A percentile compares a stretch with the other conserved stretches of the same genome.
Conservation (phyloP, 129 eudicot species). For the Artemisia argyi region DNA sequence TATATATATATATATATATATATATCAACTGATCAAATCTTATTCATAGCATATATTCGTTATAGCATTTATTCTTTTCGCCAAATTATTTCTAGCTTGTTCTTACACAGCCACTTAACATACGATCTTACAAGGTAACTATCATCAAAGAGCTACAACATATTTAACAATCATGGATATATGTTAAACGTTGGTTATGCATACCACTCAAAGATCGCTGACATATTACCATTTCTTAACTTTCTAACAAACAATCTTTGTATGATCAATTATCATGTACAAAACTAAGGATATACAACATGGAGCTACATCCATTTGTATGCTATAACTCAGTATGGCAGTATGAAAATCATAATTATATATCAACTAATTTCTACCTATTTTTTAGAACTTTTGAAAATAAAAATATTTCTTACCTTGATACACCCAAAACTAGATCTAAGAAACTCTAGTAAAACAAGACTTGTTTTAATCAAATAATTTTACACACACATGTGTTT, state of each 20-base stretch:
- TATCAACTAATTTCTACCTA: neutral
- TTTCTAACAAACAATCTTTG: neutral
- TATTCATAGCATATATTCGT: no score
- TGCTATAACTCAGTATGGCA: neutral
- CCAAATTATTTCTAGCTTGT: no score
- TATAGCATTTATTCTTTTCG: no score
- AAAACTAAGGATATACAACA: neutral
- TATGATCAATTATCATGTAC: neutral
- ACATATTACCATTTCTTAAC: neutral
- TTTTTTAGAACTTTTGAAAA: neutral
- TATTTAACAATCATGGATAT: no score
- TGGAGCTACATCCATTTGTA: no score
- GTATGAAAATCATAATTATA: constrained; percentile 1
- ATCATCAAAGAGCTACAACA: no score
- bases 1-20: no score
- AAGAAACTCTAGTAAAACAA: neutral
- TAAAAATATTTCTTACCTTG: neutral
- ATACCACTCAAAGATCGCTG: no score
- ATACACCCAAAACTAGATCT: constrained; percentile 21
- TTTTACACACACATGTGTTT: neutral
- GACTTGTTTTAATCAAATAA: neutral
- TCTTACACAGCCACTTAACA: no score
- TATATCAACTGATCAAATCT: no score
- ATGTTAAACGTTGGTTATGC: no score
- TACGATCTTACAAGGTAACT: no score